These are phyloP conservation scores for Sclerotinia subarctica DNA, from an alignment of 2,329 filamentous ascomycete species.

Conservation along the genomic window DNA sequence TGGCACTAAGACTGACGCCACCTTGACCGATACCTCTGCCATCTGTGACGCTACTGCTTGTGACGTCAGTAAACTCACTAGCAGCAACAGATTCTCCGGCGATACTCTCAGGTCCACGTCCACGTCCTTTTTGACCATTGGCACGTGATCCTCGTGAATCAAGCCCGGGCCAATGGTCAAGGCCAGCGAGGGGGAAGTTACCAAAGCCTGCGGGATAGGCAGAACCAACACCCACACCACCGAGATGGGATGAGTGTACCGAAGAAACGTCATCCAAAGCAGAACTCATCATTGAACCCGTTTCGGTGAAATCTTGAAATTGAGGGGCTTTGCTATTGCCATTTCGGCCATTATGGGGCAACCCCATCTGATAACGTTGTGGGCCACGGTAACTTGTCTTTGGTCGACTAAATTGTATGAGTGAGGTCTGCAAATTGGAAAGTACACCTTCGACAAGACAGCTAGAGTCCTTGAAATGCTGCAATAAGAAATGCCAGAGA, in stretches of 20 bases:
- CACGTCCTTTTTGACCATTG: conserved; percentile 63
- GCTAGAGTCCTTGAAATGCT: conserved; percentile 96
- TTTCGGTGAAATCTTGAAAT: conserved; percentile 52
- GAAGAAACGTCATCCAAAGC: conserved; percentile 97
- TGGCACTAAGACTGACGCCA: conserved; percentile 79
- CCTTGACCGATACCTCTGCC: conserved; percentile 76
- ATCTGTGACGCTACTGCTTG: conserved; percentile 66
- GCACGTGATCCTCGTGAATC: conserved; percentile 58
- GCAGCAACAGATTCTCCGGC: conserved; percentile 91
- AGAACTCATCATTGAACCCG: conserved; percentile 87
- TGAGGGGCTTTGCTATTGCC: conserved; percentile 30
- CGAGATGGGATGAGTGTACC: conserved; percentile 86
- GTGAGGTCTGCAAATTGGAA: conserved; percentile 90
- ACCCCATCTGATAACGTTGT: conserved; percentile 80
- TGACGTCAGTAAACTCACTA: conserved; percentile 84
- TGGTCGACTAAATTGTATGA: conserved; percentile 91
- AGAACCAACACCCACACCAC: conserved; percentile 72
- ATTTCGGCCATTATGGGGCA: conserved; percentile 44
- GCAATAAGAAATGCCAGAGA: conserved; percentile 90
- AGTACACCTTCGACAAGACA: conserved; percentile 94
- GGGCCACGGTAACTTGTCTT: conserved; percentile 89
- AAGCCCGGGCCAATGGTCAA: conserved; percentile 81
- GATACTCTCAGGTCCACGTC: conserved; percentile 69
- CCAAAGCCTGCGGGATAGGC: conserved; percentile 96
- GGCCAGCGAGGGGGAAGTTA: conserved; percentile 61